Evolutionary conservation across 2,329 filamentous ascomycete species (phyloP), one percentile per base, ranked within the genome.

Genomic region (Calycina herbarum): DNA sequence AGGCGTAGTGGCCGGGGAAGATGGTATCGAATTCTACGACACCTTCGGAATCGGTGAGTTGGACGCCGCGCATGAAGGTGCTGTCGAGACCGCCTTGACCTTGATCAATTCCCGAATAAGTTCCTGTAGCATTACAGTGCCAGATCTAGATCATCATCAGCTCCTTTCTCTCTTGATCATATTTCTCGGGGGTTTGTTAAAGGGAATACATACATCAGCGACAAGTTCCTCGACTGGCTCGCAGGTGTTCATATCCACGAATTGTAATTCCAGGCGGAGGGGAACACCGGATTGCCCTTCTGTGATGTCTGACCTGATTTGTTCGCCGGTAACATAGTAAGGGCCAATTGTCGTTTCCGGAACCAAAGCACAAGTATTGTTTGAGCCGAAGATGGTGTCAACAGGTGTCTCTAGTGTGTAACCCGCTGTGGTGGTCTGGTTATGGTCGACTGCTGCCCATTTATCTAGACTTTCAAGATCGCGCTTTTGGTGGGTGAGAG

Each of bases 271-370:
- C 11, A 85, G 73, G 3, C 79, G 79, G 45, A 85, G 73, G 27
- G 79, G 78, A 29, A 86, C 77, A 59, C 84, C 84, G 8, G 71
- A 67, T 71, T 85, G 78, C 15, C 76, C 75, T 57, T 85, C 82
- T 17, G 76, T 78, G 38, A 86, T 74, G 68, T 86, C 75, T 54
- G 77, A 69, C 31, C 83, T 79, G 64, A 86, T 75, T 54, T 80
- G 77, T 45, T 70, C 68, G 1, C 66, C 66, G 1, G 62, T 40
- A 11, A 68, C 66, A 54, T 67, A 86, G 76, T 85, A 86, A 11
- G 84, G 84, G 0, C 83, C 83, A 69, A 84, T 78, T 3, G 80
- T 84, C 24, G 80, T 80, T 71, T 86, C 83, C 1, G 83, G 82
- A 24, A 78, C 80, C 24, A 86, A 76, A 24, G 83, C 76, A 68